phyloP scores from a whole-genome alignment of 768 basidiomycete species.

The Lyophyllum shimeji region DNA sequence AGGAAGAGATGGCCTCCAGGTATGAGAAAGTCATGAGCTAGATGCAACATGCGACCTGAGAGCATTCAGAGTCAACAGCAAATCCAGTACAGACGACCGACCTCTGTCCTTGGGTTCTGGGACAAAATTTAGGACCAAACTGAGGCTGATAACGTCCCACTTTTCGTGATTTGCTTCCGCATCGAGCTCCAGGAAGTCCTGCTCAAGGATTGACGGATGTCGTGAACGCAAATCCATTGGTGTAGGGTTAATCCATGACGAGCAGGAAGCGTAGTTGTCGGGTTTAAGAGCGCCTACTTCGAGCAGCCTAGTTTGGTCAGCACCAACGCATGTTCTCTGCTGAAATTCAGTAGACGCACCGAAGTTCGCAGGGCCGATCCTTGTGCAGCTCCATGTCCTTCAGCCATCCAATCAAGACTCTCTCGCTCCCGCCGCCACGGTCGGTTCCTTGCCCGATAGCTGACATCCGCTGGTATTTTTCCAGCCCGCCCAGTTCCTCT shows the following conservation, averaged over 20 bases:
- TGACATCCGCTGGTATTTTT: conserved; percentile 82
- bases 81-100: conserved; percentile 25
- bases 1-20: conserved; percentile 65
- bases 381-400: conserved; percentile 45
- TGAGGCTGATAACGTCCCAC: conserved; percentile 85
- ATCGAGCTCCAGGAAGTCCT: conserved; percentile 79
- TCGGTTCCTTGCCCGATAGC: conserved; percentile 76
- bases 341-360: conserved; percentile 29
- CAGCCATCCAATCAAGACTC: conserved; percentile 75
- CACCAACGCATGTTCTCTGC: background rate
- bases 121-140: conserved; percentile 89
- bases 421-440: conserved; percentile 88
- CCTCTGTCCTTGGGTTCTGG: conserved; percentile 76
- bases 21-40: conserved; percentile 57
- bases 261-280: conserved; percentile 71
- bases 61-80: conserved; percentile 3
- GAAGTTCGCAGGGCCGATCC: conserved; percentile 20
- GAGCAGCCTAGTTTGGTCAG: conserved; percentile 55
- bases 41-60: conserved; percentile 68
- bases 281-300: conserved; percentile 89
- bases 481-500: conserved; percentile 71
- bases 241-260: conserved; percentile 68
- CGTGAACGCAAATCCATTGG: conserved; percentile 86
- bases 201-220: conserved; percentile 79
- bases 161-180: conserved; percentile 42